Evolutionary conservation across 768 basidiomycete genomes (phyloP).

Genomic region (Royoungia palumana): DNA sequence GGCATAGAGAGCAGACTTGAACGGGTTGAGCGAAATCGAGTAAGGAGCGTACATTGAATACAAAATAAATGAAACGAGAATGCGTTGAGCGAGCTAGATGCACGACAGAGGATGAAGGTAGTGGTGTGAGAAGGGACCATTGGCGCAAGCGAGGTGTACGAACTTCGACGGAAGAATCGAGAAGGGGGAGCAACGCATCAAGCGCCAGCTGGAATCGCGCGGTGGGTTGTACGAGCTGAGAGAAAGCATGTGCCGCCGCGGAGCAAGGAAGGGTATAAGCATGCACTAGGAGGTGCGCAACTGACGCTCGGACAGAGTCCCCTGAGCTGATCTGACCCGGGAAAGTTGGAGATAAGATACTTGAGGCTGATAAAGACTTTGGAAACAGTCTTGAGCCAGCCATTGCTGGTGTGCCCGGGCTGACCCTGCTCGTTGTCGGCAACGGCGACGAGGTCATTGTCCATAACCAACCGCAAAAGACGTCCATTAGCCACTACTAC

Average conservation of each 20-base stretch:
- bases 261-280: conserved; percentile 74
- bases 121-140: conserved; percentile 13
- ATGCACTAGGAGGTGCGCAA: conserved; percentile 61
- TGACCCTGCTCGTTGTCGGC: conserved; percentile 32
- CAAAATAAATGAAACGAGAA: conserved; percentile 75
- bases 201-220: conserved; percentile 82
- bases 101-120: conserved; percentile 5
- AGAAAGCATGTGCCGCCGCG: conserved; percentile 70
- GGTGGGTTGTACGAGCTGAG: conserved; percentile 69
- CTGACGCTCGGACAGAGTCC: conserved; percentile 54
- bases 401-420: conserved; percentile 18
- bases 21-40: conserved; percentile 77
- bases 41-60: conserved; percentile 79
- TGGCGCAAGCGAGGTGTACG: conserved; percentile 23
- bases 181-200: conserved; percentile 73
- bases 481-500: background rate
- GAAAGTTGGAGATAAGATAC: conserved; percentile 33
- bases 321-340: conserved; percentile 33
- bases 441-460: conserved; percentile 33
- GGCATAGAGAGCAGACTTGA: conserved; percentile 67
- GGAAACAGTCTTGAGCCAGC: conserved; percentile 33
- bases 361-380: conserved; percentile 32
- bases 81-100: conserved; percentile 63
- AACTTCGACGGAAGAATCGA: conserved; percentile 58
- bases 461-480: conserved; percentile 19